Evolutionary conservation across 805 yeast species (phyloP), one percentile per base, ranked within the genome.

Genomic region (Hanseniaspora clermontiae): DNA sequence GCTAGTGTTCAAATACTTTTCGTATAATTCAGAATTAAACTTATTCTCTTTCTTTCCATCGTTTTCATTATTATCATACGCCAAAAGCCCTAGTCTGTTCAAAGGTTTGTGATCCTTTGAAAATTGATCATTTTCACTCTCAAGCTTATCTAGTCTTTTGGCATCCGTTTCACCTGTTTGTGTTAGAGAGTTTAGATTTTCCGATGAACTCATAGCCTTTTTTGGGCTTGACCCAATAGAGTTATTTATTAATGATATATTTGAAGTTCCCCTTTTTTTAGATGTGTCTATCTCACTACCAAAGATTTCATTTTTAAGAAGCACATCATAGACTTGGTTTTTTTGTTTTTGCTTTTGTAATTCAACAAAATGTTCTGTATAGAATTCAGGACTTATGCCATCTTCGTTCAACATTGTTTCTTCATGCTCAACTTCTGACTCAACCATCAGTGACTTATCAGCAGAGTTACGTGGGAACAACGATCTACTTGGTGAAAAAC

Each of bases 261-360:
- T 61, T 60, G 20, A 63, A 20, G 12, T 31, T 19, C 32, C 19
- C 7, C 24, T 31, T 15, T 40, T 29, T 8, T 38, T 45, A 11
- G 19, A 11, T 20, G 47, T n/a, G 5, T 90, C 87, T 4, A 87
- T 80, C 59, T 85, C 80, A 65, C 84, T 93, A 15, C 97, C 97
- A 73, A 93, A 93, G 38, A 93, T 71, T 67, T 93, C 98, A 37
- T 95, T 86, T 62, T 86, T 84, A 49, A 93, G 71, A 1, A 93
- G 86, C 0, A 91, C 81, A 56, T 90, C 83, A 68, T 90, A 93
- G 0, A 95, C 87, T 60, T 84, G 74, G 66, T 87, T 87, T 5
- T 96, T 96, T 64, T 87, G 95, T 61, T 83, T 84, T 64, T 82
- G 87, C 60, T 81, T 75, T 60, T 82, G 77, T 4, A 53, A 29